phyloP scores from a whole-genome alignment of 2,329 filamentous ascomycete species.

The Malbranchea cinnamomea region DNA sequence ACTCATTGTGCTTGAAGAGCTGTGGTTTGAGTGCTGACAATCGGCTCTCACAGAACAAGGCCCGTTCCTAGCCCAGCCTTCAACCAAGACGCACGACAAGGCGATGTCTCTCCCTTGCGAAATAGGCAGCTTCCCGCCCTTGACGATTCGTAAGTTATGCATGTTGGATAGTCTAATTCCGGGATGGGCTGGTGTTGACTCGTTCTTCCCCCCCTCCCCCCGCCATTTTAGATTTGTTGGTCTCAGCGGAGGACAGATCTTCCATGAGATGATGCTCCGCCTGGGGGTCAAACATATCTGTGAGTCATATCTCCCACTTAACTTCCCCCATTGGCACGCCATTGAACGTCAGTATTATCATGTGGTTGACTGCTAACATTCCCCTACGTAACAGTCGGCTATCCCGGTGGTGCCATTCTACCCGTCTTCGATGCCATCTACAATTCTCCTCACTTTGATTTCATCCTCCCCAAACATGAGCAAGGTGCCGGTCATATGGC shows the following conservation, averaged over 20 bases:
- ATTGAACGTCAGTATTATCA: background rate
- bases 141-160: slow-evolving; percentile 59
- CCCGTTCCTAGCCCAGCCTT: slow-evolving; percentile 48
- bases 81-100: slow-evolving; percentile 38
- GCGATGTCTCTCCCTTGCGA: slow-evolving; percentile 54
- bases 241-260: slow-evolving; percentile 89
- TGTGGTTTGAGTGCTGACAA: slow-evolving; percentile 13
- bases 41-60: slow-evolving; percentile 32
- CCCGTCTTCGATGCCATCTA: slow-evolving; percentile 98
- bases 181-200: no score
- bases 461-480: slow-evolving; percentile 88
- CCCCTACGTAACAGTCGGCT: slow-evolving; percentile 45
- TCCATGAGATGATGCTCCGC: slow-evolving; percentile 98
- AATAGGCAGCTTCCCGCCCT: slow-evolving; percentile 47
- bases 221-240: slow-evolving; percentile 57
- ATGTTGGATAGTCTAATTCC: background rate
- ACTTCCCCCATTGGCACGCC: background rate
- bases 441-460: slow-evolving; percentile 93
- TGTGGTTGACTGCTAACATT: background rate
- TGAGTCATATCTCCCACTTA: slow-evolving; percentile 36
- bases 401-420: slow-evolving; percentile 89
- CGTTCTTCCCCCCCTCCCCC: slow-evolving; percentile 1
- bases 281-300: slow-evolving; percentile 87
- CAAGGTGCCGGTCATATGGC: slow-evolving; percentile 99
- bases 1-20: no score